Conservation (phyloP, 257 asterid genomes). For the Solanum peruvianum region DNA sequence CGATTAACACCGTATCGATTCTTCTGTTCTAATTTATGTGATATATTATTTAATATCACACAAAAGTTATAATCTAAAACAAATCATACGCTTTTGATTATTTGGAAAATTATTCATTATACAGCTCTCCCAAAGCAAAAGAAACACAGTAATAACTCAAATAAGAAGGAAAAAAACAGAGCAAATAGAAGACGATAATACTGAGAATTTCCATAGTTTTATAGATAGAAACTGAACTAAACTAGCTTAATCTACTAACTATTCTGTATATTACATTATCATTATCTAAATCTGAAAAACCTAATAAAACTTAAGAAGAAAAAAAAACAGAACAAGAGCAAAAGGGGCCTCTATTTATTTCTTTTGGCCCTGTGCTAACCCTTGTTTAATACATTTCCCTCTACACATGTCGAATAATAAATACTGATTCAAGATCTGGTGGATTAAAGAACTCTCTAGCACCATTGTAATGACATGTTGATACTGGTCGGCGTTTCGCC, state of each 20-base stretch:
- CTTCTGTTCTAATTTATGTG: too few relatives aligned
- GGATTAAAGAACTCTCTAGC: conserved; percentile 59
- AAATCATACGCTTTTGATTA: too few relatives aligned
- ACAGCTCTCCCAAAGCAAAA: too few relatives aligned
- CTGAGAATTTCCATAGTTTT: not conserved
- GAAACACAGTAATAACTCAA: not conserved
- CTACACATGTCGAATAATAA: conserved; percentile 39
- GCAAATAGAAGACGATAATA: not conserved
- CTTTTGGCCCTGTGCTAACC: not conserved
- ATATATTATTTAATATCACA: too few relatives aligned
- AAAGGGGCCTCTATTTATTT: not conserved
- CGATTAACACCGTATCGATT: not conserved
- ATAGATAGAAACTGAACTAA: not conserved
- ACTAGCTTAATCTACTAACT: not conserved
- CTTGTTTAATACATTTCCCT: conserved; percentile 19
- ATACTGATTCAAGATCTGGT: conserved; percentile 72
- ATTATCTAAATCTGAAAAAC: not conserved
- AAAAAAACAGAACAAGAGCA: not conserved
- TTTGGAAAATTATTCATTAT: too few relatives aligned
- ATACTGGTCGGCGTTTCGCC: conserved; percentile 50
- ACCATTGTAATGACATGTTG: conserved; percentile 40
- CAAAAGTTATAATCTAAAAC: too few relatives aligned
- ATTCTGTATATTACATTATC: not conserved
- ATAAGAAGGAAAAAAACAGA: not conserved
- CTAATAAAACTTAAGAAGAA: not conserved